These are phyloP conservation scores for Neurospora sp. DNA, from an alignment of 495 filamentous ascomycete genomes.

Conservation along the genomic window DNA sequence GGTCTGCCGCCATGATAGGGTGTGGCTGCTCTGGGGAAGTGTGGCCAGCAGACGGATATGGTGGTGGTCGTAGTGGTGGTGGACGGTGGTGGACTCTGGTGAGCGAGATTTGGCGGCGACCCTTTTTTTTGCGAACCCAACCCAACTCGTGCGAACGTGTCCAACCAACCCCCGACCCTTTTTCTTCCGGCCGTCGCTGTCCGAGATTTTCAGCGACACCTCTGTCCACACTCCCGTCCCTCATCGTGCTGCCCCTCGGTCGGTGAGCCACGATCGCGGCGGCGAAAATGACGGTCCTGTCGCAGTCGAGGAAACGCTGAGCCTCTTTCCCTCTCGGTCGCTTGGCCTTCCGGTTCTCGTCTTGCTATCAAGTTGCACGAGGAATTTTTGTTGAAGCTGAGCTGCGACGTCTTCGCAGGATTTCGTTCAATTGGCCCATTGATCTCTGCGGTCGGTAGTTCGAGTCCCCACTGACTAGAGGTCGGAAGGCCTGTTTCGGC, in stretches of 20 bases:
- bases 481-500: conserved; percentile 18
- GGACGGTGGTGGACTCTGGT: neutral
- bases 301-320: neutral
- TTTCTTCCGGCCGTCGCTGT: neutral
- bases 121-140: neutral
- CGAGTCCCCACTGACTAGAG: conserved; percentile 11
- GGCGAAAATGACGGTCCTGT: neutral
- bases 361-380: conserved; percentile 7
- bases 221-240: neutral
- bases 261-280: neutral
- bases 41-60: neutral
- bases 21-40: conserved; percentile 17
- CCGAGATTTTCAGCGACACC: neutral
- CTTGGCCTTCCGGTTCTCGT: conserved; percentile 7
- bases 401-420: conserved; percentile 6
- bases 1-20: conserved; percentile 20
- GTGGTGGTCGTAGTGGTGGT: neutral
- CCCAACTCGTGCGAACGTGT: neutral
- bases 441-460: neutral
- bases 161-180: neutral
- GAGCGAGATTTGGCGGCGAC: neutral
- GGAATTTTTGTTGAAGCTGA: conserved; percentile 4
- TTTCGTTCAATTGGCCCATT: conserved; percentile 15
- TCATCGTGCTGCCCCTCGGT: neutral
- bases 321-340: neutral